Percentiles rank a stretch among this genome's conserved stretches.
These are phyloP conservation scores for Rhizophagus clarus DNA, from an alignment of 192 early-diverging fungal genomes.

Conservation along the genomic window DNA sequence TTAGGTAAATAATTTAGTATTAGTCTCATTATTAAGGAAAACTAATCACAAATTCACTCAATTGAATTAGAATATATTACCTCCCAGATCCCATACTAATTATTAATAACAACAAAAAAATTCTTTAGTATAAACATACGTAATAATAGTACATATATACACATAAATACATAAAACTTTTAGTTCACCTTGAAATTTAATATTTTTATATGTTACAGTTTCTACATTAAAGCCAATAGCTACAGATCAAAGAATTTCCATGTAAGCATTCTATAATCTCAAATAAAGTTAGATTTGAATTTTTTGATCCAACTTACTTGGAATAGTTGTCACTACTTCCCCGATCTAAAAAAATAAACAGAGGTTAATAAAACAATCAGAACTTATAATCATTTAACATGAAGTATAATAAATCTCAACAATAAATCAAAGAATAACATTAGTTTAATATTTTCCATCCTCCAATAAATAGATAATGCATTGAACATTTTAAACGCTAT, in stretches of 20 bases:
- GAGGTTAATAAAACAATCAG: not conserved
- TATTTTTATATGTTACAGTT: conserved; percentile 95
- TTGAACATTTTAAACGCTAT: not conserved
- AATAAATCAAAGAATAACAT: not conserved
- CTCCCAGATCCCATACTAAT: conserved; percentile 35
- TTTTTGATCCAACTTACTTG: conserved; percentile 62
- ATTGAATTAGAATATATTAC: conserved; percentile 21
- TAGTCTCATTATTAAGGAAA: not conserved
- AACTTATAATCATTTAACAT: not conserved
- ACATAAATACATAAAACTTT: not conserved
- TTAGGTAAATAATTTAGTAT: not conserved
- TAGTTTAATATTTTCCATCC: not conserved
- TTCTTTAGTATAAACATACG: conserved; percentile 1
- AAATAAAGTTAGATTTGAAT: not conserved
- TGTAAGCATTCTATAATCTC: not conserved
- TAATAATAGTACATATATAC: not conserved
- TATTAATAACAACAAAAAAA: no score
- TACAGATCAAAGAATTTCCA: conserved; percentile 22
- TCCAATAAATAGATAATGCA: not conserved
- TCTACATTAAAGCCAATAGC: conserved; percentile 88
- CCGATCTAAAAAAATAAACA: conserved; percentile 77
- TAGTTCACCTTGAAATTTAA: conserved; percentile 92
- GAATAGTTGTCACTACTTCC: conserved; percentile 96
- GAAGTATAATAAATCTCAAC: not conserved
- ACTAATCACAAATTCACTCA: not conserved